Base-by-base conservation (phyloP, 495 filamentous ascomycete species). In the Staphylotrichum tortipilum region DNA sequence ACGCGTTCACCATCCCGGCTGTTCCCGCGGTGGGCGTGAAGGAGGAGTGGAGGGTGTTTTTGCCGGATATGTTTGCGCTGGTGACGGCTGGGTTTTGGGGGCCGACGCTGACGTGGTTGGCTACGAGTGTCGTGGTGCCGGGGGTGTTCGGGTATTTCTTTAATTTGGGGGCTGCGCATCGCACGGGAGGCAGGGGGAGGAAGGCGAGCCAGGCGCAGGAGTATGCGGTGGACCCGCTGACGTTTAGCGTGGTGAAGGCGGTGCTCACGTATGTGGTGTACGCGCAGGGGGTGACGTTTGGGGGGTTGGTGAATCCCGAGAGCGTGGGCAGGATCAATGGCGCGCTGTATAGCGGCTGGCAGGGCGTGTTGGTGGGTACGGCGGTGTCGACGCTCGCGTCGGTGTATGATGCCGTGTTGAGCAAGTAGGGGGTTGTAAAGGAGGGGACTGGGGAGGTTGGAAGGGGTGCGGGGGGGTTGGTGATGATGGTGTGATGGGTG, bases 221-320 rank as follows among this genome's bases (percentile, higher is more conserved):
- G 35, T 75, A 82, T 24, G 75, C 68, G 10, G 80, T 89, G 50
- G 92, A 98, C 62, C 90, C 90, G 18, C 68, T 96, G 52, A 84
- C 81, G 47, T 98, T 91, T 66, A 92, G 89, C 67, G 80, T 95
- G 44, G 80, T 78, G 57, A 94, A 94, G 73, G 89, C 83, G 1
- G 52, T 95, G 49, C 60, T 88, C 35, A 80, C 85, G 8, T 94
- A 85, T 62, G 68, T 88, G 4, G 82, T 94, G 8, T 95, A 90
- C 57, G 78, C 75, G 18, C 78, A 83, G 50, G 76, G 76, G n/a
- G 78, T 81, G 50, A 78, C 74, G 17, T 83, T 86, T 55, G 77
- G 78, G 55, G 82, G 81, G 14, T 55, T 81, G 26, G 77, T 85
- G 44, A 73, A 76, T 53, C 62, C 71, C 5, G 70, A 70, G 14